phyloP scores from a whole-genome alignment of 768 basidiomycete genomes.

The Boletus sp. region DNA sequence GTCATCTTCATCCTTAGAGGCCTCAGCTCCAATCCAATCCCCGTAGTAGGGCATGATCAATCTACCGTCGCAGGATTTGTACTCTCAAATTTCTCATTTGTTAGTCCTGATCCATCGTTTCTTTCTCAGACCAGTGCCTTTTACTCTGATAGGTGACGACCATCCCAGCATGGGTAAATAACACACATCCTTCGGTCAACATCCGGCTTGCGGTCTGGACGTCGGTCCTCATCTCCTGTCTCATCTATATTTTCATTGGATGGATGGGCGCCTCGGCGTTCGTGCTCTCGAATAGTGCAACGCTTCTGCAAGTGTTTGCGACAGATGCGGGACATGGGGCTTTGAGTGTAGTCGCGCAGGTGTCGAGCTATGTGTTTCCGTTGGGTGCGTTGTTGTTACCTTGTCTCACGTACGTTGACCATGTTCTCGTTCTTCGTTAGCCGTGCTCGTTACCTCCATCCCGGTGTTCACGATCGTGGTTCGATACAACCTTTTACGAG shows the following conservation, averaged over 20 bases:
- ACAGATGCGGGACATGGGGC: slow-evolving; percentile 1
- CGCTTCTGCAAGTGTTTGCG: slow-evolving; percentile 18
- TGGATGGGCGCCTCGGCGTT: slow-evolving; percentile 22
- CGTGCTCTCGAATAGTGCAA: slow-evolving; percentile 1
- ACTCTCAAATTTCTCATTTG: slow-evolving; percentile 25
- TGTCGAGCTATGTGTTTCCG: slow-evolving; percentile 21
- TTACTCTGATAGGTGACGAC: slow-evolving; percentile 16
- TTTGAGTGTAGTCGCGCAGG: slow-evolving; percentile 3
- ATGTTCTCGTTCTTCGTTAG: background rate
- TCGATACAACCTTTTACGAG: slow-evolving; percentile 24
- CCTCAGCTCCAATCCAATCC: slow-evolving; percentile 6
- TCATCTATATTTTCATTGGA: slow-evolving; percentile 24
- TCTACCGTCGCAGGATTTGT: slow-evolving; percentile 23
- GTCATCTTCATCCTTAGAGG: slow-evolving; percentile 13
- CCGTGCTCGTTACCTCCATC: slow-evolving; percentile 25
- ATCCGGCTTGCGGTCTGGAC: slow-evolving; percentile 20
- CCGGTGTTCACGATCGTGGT: slow-evolving; percentile 24
- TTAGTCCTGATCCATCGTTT: background rate
- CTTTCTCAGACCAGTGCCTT: background rate
- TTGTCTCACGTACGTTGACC: background rate
- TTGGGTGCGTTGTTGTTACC: slow-evolving; percentile 7
- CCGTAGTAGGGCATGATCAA: slow-evolving; percentile 17
- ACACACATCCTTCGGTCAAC: slow-evolving; percentile 21
- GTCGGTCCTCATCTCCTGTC: slow-evolving; percentile 22
- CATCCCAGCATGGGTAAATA: slow-evolving; percentile 26